Conservation (phyloP, 2,329 filamentous ascomycete genomes). For the Hymenoscyphus albidus region DNA sequence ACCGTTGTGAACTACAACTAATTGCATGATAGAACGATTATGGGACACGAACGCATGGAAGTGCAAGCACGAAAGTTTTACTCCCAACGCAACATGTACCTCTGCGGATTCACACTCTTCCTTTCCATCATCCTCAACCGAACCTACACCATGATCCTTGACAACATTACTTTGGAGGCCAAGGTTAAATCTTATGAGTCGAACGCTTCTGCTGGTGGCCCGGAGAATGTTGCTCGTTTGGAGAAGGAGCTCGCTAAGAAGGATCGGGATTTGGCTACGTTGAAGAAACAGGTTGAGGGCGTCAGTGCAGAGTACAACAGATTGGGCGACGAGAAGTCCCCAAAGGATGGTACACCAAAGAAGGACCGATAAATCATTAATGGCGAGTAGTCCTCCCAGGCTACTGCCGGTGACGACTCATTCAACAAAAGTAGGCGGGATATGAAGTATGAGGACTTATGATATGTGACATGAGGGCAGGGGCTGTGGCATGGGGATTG, state of each 20-base stretch:
- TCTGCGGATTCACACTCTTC: slow-evolving; percentile 98
- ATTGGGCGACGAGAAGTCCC: slow-evolving; percentile 75
- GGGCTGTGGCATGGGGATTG: background rate
- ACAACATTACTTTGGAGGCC: slow-evolving; percentile 70
- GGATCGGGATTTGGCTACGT: slow-evolving; percentile 75
- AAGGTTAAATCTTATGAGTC: slow-evolving; percentile 81
- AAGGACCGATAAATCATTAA: slow-evolving; percentile 44
- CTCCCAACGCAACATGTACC: slow-evolving; percentile 99
- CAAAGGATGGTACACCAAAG: slow-evolving; percentile 49
- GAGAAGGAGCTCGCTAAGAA: slow-evolving; percentile 66
- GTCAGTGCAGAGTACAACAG: slow-evolving; percentile 81
- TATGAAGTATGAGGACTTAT: background rate
- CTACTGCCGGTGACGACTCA: background rate
- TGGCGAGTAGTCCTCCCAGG: background rate
- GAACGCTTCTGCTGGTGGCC: slow-evolving; percentile 59
- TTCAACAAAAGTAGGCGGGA: background rate
- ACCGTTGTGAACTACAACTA: slow-evolving; percentile 20
- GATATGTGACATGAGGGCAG: background rate
- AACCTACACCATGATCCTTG: slow-evolving; percentile 77
- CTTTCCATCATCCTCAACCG: slow-evolving; percentile 98
- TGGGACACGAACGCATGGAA: slow-evolving; percentile 94
- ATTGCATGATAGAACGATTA: slow-evolving; percentile 52
- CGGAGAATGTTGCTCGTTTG: slow-evolving; percentile 69
- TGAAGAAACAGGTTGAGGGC: slow-evolving; percentile 90
- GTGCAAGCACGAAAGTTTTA: slow-evolving; percentile 99